Percentiles rank a stretch among this genome's conserved stretches.
Evolutionary conservation across 2,329 filamentous ascomycete genomes (phyloP).

Genomic region (Xenoacremonium recifei): DNA sequence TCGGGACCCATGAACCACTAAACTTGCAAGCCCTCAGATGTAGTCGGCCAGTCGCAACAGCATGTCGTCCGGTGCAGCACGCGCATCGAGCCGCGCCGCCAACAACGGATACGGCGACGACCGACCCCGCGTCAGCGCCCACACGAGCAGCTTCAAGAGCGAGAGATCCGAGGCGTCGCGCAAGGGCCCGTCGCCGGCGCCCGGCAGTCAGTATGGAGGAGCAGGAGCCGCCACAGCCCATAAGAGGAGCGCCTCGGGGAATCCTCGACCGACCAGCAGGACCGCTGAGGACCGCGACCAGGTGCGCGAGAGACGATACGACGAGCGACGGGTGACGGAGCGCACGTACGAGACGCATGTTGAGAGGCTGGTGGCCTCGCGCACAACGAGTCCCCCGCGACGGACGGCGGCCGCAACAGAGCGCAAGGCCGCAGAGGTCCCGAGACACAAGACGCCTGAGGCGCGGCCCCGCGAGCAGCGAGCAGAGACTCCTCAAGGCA

Average conservation of each 20-base stretch:
- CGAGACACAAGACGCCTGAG: slow-evolving; percentile 44
- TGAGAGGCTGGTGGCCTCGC: slow-evolving; percentile 58
- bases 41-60: slow-evolving; percentile 33
- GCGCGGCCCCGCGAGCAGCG: slow-evolving; percentile 43
- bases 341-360: slow-evolving; percentile 56
- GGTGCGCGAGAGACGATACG: slow-evolving; percentile 41
- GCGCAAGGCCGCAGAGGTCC: slow-evolving; percentile 36
- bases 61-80: slow-evolving; percentile 42
- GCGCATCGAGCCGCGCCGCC: slow-evolving; percentile 46
- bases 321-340: slow-evolving; percentile 56
- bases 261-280: slow-evolving; percentile 49
- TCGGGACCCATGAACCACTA: too few relatives aligned
- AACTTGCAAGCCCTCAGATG: slow-evolving; percentile 36
- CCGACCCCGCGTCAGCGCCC: slow-evolving; percentile 35
- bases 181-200: slow-evolving; percentile 34
- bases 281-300: slow-evolving; percentile 43
- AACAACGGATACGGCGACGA: slow-evolving; percentile 34
- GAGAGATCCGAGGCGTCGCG: slow-evolving; percentile 34
- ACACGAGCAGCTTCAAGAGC: slow-evolving; percentile 33
- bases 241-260: slow-evolving; percentile 58
- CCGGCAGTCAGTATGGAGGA: slow-evolving; percentile 32
- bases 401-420: slow-evolving; percentile 44
- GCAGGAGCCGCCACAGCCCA: slow-evolving; percentile 49
- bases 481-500: slow-evolving; percentile 51
- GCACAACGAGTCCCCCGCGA: slow-evolving; percentile 58